Conservation (phyloP, 768 basidiomycete species). For the Thelephora aurantiotincta region DNA sequence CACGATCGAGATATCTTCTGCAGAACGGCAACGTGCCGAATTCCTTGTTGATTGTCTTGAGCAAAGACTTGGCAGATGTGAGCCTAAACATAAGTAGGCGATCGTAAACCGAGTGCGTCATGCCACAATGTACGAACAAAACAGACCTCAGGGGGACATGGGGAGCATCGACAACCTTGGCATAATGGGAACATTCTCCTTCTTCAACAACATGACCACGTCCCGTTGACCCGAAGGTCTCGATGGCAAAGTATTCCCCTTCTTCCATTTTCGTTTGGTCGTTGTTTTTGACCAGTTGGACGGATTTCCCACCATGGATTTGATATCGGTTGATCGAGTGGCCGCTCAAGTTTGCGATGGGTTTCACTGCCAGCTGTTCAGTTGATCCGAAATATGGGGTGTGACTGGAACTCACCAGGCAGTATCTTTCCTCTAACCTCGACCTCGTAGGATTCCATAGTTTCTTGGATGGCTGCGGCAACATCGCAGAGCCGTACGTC, state of each 20-base stretch:
- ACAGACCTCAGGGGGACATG: conserved; percentile 62
- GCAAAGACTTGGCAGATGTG: conserved; percentile 70
- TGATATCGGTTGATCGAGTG: conserved; percentile 85
- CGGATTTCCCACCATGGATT: conserved; percentile 90
- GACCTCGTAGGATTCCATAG: conserved; percentile 98
- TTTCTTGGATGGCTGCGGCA: conserved; percentile 87
- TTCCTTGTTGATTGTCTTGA: conserved; percentile 79
- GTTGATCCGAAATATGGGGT: background rate
- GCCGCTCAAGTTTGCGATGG: conserved; percentile 88
- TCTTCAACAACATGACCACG: conserved; percentile 79
- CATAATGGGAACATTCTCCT: conserved; percentile 95
- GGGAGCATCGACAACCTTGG: conserved; percentile 53
- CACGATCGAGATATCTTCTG: conserved; percentile 84
- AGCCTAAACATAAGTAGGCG: conserved; percentile 30
- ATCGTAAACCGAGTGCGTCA: background rate
- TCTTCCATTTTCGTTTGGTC: conserved; percentile 98
- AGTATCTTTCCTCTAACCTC: conserved; percentile 74
- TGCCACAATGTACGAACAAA: background rate
- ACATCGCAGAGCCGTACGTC: conserved; percentile 90
- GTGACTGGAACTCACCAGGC: conserved; percentile 38
- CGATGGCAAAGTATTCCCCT: conserved; percentile 97
- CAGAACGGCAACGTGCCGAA: conserved; percentile 96
- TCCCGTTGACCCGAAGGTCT: conserved; percentile 98
- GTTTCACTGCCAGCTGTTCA: conserved; percentile 49
- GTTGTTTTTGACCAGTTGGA: conserved; percentile 77